Evolutionary conservation across 2,329 filamentous ascomycete species (phyloP).

Genomic region (Botryotinia convoluta): DNA sequence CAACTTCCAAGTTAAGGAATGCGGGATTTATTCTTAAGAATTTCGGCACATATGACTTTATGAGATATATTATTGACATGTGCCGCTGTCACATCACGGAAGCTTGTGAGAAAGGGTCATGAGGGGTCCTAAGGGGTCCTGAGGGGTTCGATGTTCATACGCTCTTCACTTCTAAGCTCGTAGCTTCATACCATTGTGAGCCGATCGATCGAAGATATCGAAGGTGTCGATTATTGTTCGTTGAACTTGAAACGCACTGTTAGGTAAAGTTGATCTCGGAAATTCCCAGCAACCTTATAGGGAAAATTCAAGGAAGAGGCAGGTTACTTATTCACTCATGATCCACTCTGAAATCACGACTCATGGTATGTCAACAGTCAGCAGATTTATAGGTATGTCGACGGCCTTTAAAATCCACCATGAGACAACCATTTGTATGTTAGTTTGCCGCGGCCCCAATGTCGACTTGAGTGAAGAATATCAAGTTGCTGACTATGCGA

Average conservation of each 20-base stretch:
- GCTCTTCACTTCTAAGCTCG: background rate
- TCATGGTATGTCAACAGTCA: background rate
- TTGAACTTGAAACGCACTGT: constrained; percentile 1
- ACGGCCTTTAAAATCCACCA: background rate
- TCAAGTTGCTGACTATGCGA: background rate
- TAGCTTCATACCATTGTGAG: background rate
- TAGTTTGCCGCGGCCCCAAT: background rate
- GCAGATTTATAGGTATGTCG: background rate
- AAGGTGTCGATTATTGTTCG: background rate
- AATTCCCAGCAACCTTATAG: constrained; percentile 1
- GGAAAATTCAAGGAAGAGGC: background rate
- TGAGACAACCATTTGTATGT: background rate
- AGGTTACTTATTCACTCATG: background rate
- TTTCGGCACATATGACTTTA: background rate
- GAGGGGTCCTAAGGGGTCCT: background rate
- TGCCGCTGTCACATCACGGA: background rate
- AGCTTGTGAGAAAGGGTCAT: background rate
- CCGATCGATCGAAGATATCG: background rate
- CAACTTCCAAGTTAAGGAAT: background rate
- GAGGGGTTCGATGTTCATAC: background rate
- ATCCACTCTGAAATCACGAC: background rate
- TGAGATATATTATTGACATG: background rate
- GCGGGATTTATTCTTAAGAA: background rate
- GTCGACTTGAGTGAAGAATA: background rate
- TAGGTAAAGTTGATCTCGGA: background rate